Base-by-base conservation (phyloP, 495 filamentous ascomycete genomes). In the Viridothelium virens region DNA sequence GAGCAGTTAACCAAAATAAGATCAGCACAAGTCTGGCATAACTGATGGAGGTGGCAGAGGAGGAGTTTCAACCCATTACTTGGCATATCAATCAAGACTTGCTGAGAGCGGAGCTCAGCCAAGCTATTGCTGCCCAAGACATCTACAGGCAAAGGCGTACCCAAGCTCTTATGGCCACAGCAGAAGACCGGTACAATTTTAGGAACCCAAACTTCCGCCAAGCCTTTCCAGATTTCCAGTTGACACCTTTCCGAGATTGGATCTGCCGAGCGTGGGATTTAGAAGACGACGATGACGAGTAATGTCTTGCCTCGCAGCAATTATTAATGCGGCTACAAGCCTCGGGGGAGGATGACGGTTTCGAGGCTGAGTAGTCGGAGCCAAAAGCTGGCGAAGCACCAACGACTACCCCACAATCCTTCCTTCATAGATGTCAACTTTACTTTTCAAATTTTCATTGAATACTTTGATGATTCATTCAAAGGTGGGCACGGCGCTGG, bases 131-230 rank as follows among this genome's bases (percentile, higher is more conserved):
- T 31, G 56, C 38, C n/a, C 65, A 69, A 38, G 74, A 77, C 63
- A 18, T 63, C 18, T 56, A 62, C 6, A 59, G 62, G 61, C 70
- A 70, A 56, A 37, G 64, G 18, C 71, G 73, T 4, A 31, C 79
- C 5, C 74, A 75, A 31, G 69, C 78, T 36, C 74, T 82, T 38
- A 79, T 83, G 48, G 82, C 80, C 34, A 83, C 81, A 2, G 73
- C 78, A 48, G 75, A 80, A 68, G 76, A 79, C 2, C 72, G 77
- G 31, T 83, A 81, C 71, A 80, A 82, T 68, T 81, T 79, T 63
- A 63, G 70, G 1, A 61, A 73, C n/a, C 72, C 78, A 12, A 80
- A 75, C 69, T 75, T 82, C 53, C 81, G 81, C 62, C 18, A 67
- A 4, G 62, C 74, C 48, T 77, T 77, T 66, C 77, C 80, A 34